Percentiles rank a stretch among this genome's conserved stretches.
These are phyloP conservation scores for Porcisia hertigi DNA, from an alignment of 208 protist genomes.

Conservation along the genomic window DNA sequence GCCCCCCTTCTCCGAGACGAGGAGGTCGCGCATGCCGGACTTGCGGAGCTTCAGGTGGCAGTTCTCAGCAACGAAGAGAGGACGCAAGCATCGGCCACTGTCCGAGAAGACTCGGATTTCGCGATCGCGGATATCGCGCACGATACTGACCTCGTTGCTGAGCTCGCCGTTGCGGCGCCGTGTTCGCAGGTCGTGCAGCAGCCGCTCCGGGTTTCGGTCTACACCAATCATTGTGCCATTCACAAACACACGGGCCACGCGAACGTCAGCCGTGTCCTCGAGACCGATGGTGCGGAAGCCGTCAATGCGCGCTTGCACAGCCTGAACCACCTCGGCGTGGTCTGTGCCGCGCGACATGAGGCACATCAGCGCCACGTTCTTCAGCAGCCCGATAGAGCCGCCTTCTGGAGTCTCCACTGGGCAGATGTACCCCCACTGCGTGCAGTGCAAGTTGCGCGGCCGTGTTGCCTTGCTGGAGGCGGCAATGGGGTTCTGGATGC, in stretches of 20 bases:
- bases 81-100: constrained; percentile 69
- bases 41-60: constrained; percentile 60
- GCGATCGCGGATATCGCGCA: constrained; percentile 64
- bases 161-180: constrained; percentile 74
- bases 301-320: constrained; percentile 66
- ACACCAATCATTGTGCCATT: constrained; percentile 85
- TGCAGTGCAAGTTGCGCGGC: constrained; percentile 95
- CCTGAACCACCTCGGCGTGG: constrained; percentile 78
- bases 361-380: constrained; percentile 98
- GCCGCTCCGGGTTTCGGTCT: constrained; percentile 73
- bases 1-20: constrained; percentile 84
- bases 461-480: constrained; percentile 99
- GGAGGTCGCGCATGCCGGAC: constrained; percentile 59
- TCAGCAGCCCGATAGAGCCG: constrained; percentile 98
- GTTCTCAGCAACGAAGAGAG: constrained; percentile 75
- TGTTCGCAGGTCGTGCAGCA: constrained; percentile 73
- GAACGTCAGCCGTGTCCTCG: constrained; percentile 72
- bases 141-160: constrained; percentile 84
- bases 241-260: constrained; percentile 72
- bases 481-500: constrained; percentile 98
- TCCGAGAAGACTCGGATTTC: constrained; percentile 81
- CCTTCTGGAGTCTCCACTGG: constrained; percentile 99
- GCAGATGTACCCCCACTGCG: constrained; percentile 99
- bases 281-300: constrained; percentile 80
- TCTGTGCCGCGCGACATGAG: constrained; percentile 98